Evolutionary conservation across 768 basidiomycete genomes (phyloP).

Genomic region (Pleurotus djamor): DNA sequence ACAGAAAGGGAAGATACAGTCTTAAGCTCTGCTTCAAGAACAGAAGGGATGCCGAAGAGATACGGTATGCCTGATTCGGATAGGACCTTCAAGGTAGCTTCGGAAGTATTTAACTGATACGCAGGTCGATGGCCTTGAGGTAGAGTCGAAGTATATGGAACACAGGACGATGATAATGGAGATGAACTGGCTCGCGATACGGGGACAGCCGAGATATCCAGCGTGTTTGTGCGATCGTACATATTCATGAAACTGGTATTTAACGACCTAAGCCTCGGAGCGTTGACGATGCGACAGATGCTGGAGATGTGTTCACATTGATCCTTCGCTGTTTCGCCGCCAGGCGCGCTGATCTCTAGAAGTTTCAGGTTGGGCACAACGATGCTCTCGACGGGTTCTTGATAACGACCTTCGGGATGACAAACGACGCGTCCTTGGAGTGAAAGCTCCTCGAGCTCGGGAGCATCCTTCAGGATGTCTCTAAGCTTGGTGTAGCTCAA

Average conservation of each 20-base stretch:
- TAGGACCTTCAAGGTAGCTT: not conserved
- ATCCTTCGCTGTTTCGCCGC: conserved; percentile 1
- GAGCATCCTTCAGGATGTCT: not conserved
- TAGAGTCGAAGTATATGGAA: not conserved
- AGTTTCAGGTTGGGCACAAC: not conserved
- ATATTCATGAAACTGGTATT: not conserved
- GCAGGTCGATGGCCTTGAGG: not conserved
- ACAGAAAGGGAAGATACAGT: not conserved
- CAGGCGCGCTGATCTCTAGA: conserved; percentile 1
- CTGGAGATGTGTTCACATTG: conserved; percentile 2
- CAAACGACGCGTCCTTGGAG: conserved; percentile 3
- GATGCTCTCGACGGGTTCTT: not conserved
- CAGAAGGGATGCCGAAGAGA: not conserved
- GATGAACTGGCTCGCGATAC: not conserved
- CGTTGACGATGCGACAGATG: not conserved
- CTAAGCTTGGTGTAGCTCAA: conserved; percentile 4
- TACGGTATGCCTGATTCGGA: not conserved
- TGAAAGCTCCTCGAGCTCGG: not conserved
- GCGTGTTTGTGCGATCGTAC: not conserved
- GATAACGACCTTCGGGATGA: conserved; percentile 3
- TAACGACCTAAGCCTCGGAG: not conserved
- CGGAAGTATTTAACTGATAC: not conserved
- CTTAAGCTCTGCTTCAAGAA: not conserved
- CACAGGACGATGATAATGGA: not conserved
- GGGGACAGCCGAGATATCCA: not conserved